These are phyloP conservation scores for Neoascochyta sp. DNA, from an alignment of 2,329 filamentous ascomycete species.

Conservation along the genomic window DNA sequence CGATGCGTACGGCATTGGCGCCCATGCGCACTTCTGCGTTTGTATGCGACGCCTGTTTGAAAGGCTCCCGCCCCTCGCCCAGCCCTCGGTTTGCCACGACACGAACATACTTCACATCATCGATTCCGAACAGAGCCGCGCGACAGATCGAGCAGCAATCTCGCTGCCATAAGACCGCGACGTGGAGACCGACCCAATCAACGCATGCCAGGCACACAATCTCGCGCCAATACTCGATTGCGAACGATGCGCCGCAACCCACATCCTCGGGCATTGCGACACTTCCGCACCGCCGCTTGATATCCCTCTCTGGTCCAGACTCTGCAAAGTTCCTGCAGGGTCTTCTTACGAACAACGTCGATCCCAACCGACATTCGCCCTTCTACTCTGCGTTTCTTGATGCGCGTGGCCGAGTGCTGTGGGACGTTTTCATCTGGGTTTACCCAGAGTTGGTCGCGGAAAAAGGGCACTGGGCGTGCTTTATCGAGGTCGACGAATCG, in stretches of 20 bases:
- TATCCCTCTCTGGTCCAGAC: constrained; percentile 75
- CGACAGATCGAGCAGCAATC: too few species aligned
- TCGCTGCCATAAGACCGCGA: constrained; percentile 1
- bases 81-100: constrained; percentile 4
- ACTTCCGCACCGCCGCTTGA: constrained; percentile 71
- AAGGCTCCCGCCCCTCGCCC: constrained; percentile 2
- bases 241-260: constrained; percentile 16
- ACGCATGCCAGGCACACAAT: background rate
- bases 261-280: constrained; percentile 48
- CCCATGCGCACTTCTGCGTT: constrained; percentile 6
- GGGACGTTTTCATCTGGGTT: constrained; percentile 84
- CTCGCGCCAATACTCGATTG: constrained; percentile 6
- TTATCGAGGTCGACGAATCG: constrained; percentile 77
- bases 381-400: constrained; percentile 80
- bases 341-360: constrained; percentile 71
- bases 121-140: too few species aligned
- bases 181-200: constrained; percentile 1
- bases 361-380: constrained; percentile 41
- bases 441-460: constrained; percentile 19
- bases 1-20: too few species aligned
- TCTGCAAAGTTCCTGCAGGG: constrained; percentile 84
- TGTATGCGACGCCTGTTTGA: constrained; percentile 22
- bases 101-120: constrained; percentile 9
- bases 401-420: constrained; percentile 72
- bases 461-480: constrained; percentile 53